Conservation (phyloP, 176 grass and related monocot genomes). For the Musa beccarii region DNA sequence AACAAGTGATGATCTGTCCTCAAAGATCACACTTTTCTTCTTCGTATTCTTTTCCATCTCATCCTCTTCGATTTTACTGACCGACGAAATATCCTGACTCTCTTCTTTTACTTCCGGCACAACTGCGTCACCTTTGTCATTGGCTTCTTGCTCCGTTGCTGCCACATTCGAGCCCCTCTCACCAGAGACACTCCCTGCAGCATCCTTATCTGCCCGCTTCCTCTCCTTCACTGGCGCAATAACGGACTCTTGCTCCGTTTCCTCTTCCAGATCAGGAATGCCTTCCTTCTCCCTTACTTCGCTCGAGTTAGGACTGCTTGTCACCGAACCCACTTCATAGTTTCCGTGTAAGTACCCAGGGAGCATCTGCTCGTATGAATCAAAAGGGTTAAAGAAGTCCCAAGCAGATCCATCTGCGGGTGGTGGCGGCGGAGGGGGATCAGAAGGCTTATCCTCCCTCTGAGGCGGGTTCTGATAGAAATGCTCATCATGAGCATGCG, state of each 20-base stretch:
- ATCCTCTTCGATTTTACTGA: constrained; percentile 23
- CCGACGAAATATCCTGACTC: not conserved
- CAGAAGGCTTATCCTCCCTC: constrained; percentile 1
- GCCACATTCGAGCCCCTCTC: not conserved
- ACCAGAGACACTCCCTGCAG: not conserved
- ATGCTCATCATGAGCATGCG: constrained; percentile 8
- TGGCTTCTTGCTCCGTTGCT: constrained; percentile 1
- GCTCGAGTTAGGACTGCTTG: constrained; percentile 73
- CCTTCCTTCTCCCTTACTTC: constrained; percentile 86
- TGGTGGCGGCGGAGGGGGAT: constrained; percentile 42
- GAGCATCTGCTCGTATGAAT: constrained; percentile 48
- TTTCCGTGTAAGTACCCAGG: constrained; percentile 19
- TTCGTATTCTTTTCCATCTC: constrained; percentile 8
- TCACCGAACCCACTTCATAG: constrained; percentile 26
- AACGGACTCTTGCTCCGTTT: constrained; percentile 66
- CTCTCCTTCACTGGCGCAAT: constrained; percentile 36
- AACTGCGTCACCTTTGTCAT: constrained; percentile 27
- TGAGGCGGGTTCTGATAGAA: not conserved
- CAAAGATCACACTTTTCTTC: constrained; percentile 31
- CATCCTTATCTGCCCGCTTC: constrained; percentile 21
- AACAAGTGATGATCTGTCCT: constrained; percentile 33
- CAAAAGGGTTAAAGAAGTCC: constrained; percentile 82
- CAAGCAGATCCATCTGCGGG: constrained; percentile 37
- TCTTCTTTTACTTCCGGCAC: constrained; percentile 5
- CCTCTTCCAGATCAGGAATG: constrained; percentile 88